phyloP scores from a whole-genome alignment of 768 basidiomycete species.

The Tricholoma sp. region DNA sequence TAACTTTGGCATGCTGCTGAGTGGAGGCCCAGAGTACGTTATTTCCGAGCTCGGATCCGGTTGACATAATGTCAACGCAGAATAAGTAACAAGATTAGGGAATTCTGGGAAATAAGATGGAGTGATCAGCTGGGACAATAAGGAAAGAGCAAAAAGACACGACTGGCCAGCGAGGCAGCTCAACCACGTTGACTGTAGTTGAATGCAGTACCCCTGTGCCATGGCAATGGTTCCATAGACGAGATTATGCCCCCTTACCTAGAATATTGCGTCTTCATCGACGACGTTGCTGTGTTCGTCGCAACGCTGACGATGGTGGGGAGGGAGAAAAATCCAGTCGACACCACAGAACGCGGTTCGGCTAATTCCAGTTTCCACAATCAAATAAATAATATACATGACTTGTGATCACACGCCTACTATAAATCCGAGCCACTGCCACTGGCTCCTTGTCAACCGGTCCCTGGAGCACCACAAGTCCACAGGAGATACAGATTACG shows the following conservation, averaged over 20 bases:
- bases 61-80: conserved; percentile 13
- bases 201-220: neutral
- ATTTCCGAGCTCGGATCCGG: conserved; percentile 13
- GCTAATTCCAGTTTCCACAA: neutral
- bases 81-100: conserved; percentile 15
- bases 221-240: neutral
- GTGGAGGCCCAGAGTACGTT: conserved; percentile 10
- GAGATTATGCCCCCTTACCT: neutral
- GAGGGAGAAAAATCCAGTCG: neutral
- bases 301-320: neutral
- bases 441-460: too few species aligned
- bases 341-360: neutral
- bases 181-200: neutral
- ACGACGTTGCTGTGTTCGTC: neutral
- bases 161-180: conserved; percentile 14
- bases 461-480: too few species aligned
- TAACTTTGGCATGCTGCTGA: neutral
- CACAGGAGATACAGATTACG: too few species aligned
- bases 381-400: too few species aligned
- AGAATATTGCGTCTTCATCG: neutral
- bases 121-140: conserved; percentile 2
- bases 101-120: conserved; percentile 16
- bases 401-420: neutral
- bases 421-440: too few species aligned
- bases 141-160: conserved; percentile 4